Evolutionary conservation across 768 basidiomycete genomes (phyloP).

Genomic region (Plicaturopsis crispa): DNA sequence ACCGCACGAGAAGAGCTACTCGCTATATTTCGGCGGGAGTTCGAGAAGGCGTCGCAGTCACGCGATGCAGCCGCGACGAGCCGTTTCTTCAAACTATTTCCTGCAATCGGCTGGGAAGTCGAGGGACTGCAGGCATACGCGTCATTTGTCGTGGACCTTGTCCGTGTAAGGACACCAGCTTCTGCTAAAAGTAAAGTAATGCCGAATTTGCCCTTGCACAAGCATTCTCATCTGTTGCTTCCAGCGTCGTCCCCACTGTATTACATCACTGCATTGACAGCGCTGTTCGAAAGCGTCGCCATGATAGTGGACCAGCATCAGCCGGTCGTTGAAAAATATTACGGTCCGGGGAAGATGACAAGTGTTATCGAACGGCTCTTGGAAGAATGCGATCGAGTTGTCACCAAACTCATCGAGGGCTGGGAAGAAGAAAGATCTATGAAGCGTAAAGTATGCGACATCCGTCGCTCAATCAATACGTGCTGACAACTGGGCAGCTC

Average conservation of each 20-base stretch:
- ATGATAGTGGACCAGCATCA: constrained; percentile 97
- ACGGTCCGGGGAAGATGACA: constrained; percentile 83
- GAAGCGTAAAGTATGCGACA: constrained; percentile 56
- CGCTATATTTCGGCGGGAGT: constrained; percentile 69
- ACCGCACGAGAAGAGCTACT: constrained; percentile 70
- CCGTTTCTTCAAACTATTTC: constrained; percentile 96
- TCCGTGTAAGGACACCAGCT: constrained; percentile 67
- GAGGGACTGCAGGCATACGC: constrained; percentile 92
- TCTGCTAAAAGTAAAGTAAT: constrained; percentile 68
- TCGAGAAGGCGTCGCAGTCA: constrained; percentile 71
- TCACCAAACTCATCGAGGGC: constrained; percentile 61
- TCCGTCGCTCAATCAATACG: neutral
- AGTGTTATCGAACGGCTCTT: constrained; percentile 68
- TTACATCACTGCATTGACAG: constrained; percentile 84
- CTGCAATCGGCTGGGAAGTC: constrained; percentile 87
- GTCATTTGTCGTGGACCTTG: constrained; percentile 86
- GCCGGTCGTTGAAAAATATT: constrained; percentile 96
- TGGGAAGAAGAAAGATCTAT: constrained; percentile 92
- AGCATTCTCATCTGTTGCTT: constrained; percentile 3
- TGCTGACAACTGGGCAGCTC: constrained; percentile 25
- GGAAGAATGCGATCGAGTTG: constrained; percentile 82
- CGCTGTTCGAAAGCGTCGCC: constrained; percentile 91
- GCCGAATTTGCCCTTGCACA: constrained; percentile 8
- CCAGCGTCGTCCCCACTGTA: constrained; percentile 88
- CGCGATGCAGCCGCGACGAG: constrained; percentile 84